These are phyloP conservation scores for Trichoderma atrobrunneum DNA, from an alignment of 2,329 filamentous ascomycete species.

Conservation along the genomic window DNA sequence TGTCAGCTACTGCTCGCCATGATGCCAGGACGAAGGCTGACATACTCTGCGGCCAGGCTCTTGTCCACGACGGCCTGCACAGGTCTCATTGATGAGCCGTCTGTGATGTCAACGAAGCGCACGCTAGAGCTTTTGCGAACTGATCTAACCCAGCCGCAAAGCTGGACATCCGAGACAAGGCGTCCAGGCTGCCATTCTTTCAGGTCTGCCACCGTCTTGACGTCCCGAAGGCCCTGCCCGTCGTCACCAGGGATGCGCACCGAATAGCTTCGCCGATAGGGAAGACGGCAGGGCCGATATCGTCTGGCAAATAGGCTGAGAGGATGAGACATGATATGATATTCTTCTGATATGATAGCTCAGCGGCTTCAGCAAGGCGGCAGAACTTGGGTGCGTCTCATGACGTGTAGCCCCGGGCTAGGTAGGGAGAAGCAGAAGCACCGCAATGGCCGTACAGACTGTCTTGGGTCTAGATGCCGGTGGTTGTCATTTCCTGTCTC, in stretches of 20 bases:
- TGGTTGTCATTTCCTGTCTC: background rate
- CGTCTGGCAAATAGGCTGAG: constrained; percentile 12
- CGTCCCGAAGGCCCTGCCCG: constrained; percentile 29
- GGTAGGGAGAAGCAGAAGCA: constrained; percentile 2
- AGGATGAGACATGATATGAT: constrained; percentile 13
- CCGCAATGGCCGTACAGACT: background rate
- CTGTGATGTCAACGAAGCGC: constrained; percentile 80
- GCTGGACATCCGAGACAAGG: constrained; percentile 49
- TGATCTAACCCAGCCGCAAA: constrained; percentile 80
- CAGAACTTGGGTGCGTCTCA: constrained; percentile 6
- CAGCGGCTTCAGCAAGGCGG: background rate
- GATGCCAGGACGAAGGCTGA: constrained; percentile 22
- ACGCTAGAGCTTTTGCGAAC: constrained; percentile 82
- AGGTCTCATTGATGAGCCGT: constrained; percentile 77
- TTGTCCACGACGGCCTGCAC: constrained; percentile 79
- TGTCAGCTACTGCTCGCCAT: constrained; percentile 13
- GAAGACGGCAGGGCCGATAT: background rate
- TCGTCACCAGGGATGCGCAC: constrained; percentile 27
- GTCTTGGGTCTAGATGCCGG: background rate
- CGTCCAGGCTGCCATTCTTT: constrained; percentile 48
- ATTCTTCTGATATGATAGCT: background rate
- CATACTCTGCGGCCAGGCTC: constrained; percentile 69
- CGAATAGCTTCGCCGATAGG: constrained; percentile 32
- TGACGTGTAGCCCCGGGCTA: background rate
- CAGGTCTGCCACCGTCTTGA: constrained; percentile 53